phyloP scores from a whole-genome alignment of 2,329 filamentous ascomycete species.

The Aspergillus sp. region DNA sequence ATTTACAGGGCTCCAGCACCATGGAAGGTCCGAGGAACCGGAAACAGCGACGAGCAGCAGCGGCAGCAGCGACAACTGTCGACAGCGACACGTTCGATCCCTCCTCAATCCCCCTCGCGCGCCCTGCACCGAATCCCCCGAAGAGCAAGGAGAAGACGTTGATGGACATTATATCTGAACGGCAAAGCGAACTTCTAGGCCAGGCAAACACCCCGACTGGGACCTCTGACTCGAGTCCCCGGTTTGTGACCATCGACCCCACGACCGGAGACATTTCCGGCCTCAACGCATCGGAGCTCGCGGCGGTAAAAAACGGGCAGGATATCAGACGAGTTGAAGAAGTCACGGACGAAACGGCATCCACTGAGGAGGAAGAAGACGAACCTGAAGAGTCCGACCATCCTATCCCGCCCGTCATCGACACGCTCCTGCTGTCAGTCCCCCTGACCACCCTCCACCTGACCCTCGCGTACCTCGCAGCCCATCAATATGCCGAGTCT shows the following conservation, averaged over 20 bases:
- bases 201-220: slow-evolving; percentile 9
- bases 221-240: slow-evolving; percentile 7
- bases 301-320: slow-evolving; percentile 17
- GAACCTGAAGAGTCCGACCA: slow-evolving; percentile 13
- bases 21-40: slow-evolving; percentile 40
- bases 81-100: slow-evolving; percentile 28
- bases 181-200: slow-evolving; percentile 37
- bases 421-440: slow-evolving; percentile 46
- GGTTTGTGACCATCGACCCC: slow-evolving; percentile 39
- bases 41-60: slow-evolving; percentile 43
- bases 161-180: slow-evolving; percentile 48
- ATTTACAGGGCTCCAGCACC: not conserved
- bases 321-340: slow-evolving; percentile 1
- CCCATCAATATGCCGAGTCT: slow-evolving; percentile 49
- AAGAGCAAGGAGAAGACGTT: slow-evolving; percentile 39
- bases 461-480: slow-evolving; percentile 48
- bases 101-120: slow-evolving; percentile 37
- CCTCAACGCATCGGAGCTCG: slow-evolving; percentile 28
- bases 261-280: slow-evolving; percentile 19
- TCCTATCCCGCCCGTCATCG: slow-evolving; percentile 41
- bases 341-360: slow-evolving; percentile 3
- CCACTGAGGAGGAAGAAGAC: not conserved
- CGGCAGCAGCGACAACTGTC: slow-evolving; percentile 21
- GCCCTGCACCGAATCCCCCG: slow-evolving; percentile 22
- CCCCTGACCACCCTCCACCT: slow-evolving; percentile 48